Evolutionary conservation across 345 rosid genomes (phyloP), one percentile per base, ranked within the genome.

Genomic region (Hirschfeldia incana): DNA sequence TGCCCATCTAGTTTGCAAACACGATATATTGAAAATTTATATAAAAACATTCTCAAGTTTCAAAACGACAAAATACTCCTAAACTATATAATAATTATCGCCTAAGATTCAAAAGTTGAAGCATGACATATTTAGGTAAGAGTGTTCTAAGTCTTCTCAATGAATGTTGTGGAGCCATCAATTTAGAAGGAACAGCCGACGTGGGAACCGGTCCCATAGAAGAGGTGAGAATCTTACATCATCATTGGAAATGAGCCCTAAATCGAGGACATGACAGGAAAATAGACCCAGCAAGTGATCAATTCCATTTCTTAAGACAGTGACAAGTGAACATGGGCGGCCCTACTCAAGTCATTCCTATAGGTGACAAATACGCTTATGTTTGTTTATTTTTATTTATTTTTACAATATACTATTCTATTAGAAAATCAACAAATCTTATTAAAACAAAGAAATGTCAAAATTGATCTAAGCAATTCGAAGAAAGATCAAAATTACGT

Each of bases 161-260:
- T 6, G 28, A 34, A 70, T 62, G 55, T 39, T 65, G 76, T 67
- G 68, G 73, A 49, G 26, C 51, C 63, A 17, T 51, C 21, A 28
- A 34, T 72, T 72, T 30, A n/a, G 68, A 65, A 66, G 57, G 42
- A 78, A 67, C 63, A 12, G 73, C 39, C 55, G 59, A 79, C 78
- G 78, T 73, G 78, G 75, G 17, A 0, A 62, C 9, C 30, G 62
- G 29, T 6, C 67, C 72, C 62, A 64, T 21, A 39, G 8, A 12
- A 74, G 75, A 63, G 72, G 76, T 30, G 57, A 75, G 68, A 70
- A 70, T 75, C 72, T 57, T 53, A 70, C 76, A 70, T 32, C 76
- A 80, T 76, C 37, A 80, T 76, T 76, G 77, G 77, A 76, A 66
- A 27, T 76, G 83, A 21, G 46, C 60, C 83, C 80, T 70, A 59